These are phyloP conservation scores for Hypoxylon sp. DNA, from an alignment of 2,329 filamentous ascomycete species.

Conservation along the genomic window DNA sequence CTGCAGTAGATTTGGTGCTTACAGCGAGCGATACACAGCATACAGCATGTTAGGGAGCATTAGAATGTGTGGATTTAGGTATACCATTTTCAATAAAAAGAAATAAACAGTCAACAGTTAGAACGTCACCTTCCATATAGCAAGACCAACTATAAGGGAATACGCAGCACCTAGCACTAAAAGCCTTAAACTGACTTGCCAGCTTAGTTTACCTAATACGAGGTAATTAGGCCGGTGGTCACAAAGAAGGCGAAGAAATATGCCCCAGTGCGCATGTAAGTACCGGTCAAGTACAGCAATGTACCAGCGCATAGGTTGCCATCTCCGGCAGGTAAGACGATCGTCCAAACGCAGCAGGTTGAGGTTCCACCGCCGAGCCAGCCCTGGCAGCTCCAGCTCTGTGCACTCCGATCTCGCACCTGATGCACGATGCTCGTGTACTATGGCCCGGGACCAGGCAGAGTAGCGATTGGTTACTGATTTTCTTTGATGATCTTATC, in stretches of 20 bases:
- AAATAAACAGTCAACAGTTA: not conserved
- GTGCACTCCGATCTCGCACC: conserved; percentile 50
- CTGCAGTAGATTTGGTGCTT: conserved; percentile 21
- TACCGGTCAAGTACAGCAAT: conserved; percentile 26
- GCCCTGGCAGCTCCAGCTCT: conserved; percentile 11
- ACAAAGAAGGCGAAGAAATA: not conserved
- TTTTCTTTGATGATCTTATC: conserved; percentile 52
- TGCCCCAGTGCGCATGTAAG: conserved; percentile 20
- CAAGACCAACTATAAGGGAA: not conserved
- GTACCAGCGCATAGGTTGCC: conserved; percentile 24
- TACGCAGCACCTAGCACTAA: not conserved
- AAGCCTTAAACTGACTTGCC: not conserved
- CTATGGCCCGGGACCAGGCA: not conserved
- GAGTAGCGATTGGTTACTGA: conserved; percentile 28
- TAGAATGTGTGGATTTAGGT: not conserved
- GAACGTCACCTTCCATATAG: not conserved
- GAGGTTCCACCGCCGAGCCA: conserved; percentile 20
- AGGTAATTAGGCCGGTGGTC: not conserved
- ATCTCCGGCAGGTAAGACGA: conserved; percentile 23
- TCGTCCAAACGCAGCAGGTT: conserved; percentile 15
- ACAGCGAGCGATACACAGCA: not conserved
- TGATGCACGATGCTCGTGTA: conserved; percentile 31
- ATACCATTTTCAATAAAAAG: not conserved
- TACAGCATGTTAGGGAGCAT: conserved; percentile 14
- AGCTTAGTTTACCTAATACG: not conserved